Evolutionary conservation across 805 yeast species (phyloP), one percentile per base, ranked within the genome.

Genomic region (Candida ulmi): DNA sequence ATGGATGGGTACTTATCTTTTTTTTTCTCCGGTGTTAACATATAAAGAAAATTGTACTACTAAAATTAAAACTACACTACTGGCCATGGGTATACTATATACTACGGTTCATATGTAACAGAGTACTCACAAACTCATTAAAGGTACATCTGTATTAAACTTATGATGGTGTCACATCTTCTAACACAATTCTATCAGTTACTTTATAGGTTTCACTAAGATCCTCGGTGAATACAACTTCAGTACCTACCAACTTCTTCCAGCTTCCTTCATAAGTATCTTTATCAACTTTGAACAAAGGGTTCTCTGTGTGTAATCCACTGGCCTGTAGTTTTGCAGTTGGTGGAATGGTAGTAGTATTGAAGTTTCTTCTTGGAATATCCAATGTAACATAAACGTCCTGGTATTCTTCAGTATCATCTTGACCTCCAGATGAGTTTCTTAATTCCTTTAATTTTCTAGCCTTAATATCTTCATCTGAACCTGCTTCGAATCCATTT

Each of bases 181-280:
- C 55, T 15, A 55, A 30, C 23, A 42, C 39, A 2, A 54, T 24
- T 17, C 55, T 42, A 32, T 52, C 57, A 2, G 38, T 39, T 5
- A 52, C 44, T 17, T 49, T 52, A 37, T 43, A 44, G 6, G 33
- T 35, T 18, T 48, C 48, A 7, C 45, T 49, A 24, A 48, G 15
- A 26, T 52, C 58, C n/a, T 56, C 59, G 8, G 49, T 45, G 31
- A 58, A 46, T 23, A 61, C 73, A 31, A 76, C 54, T 45, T 77
- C 96, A 0, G 95, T 83, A 0, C 98, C 98, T 1, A 86, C 80
- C 3, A 87, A 60, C 39, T 74, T 74, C 32, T 72, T 69, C 96
- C 97, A 90, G 17, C 68, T 63, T 2, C 95, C 93, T 58, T 78
- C 76, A 56, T 78, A 87, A 4, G 86, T 60, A 29, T 72, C 67